Conservation (phyloP, 306 rosid genomes). For the Fragaria vesca region DNA sequence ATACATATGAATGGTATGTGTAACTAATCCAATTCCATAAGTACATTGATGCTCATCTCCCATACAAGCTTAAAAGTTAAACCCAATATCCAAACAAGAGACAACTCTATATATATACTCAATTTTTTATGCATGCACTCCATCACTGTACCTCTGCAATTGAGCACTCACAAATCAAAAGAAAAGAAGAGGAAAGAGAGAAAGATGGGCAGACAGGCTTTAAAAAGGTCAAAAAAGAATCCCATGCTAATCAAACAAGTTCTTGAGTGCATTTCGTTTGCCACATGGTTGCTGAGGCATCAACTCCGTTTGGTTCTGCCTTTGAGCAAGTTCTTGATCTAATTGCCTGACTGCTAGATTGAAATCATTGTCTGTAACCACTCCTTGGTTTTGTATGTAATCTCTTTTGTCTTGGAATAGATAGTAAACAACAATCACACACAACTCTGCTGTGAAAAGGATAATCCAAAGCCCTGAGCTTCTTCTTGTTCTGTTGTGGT, state of each 20-base stretch:
- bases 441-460: slow-evolving; percentile 71
- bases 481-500: slow-evolving; percentile 59
- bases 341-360: slow-evolving; percentile 24
- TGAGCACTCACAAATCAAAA: slow-evolving; percentile 17
- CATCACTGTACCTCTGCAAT: slow-evolving; percentile 4
- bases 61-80: neutral
- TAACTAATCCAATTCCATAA: neutral
- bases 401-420: slow-evolving; percentile 87
- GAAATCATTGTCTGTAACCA: slow-evolving; percentile 38
- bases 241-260: slow-evolving; percentile 70
- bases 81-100: neutral
- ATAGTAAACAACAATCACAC: slow-evolving; percentile 61
- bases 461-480: slow-evolving; percentile 74
- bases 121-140: slow-evolving; percentile 66
- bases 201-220: slow-evolving; percentile 6
- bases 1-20: neutral
- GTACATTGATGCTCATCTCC: neutral
- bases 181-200: neutral
- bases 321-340: slow-evolving; percentile 42
- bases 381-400: slow-evolving; percentile 71
- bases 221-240: neutral
- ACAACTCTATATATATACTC: slow-evolving; percentile 11
- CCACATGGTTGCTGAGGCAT: slow-evolving; percentile 52
- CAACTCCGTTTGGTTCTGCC: slow-evolving; percentile 49
- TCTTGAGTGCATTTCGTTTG: slow-evolving; percentile 76